A percentile compares a stretch with the other conserved stretches of the same genome.
Evolutionary conservation across 129 eudicot species (phyloP).

Genomic region (Kitagawia praeruptora): DNA sequence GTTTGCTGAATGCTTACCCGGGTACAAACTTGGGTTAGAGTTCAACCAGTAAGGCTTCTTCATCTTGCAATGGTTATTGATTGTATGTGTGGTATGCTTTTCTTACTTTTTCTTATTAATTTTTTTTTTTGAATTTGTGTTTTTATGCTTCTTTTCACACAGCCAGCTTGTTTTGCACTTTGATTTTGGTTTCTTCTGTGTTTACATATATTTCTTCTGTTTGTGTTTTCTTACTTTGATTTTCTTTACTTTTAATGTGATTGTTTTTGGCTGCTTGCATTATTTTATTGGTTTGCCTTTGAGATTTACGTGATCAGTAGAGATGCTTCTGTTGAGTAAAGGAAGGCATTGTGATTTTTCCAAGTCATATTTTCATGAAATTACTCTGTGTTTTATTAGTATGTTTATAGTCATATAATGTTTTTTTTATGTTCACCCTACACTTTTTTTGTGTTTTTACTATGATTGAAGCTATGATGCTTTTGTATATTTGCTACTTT

Average conservation of each 20-base stretch:
- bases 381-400: not conserved
- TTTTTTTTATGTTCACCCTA: not conserved
- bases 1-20: conserved; percentile 49
- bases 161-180: not conserved
- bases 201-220: not conserved
- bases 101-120: not conserved
- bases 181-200: not conserved
- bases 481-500: not conserved
- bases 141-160: not conserved
- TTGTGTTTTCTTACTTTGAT: too few species aligned
- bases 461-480: not conserved
- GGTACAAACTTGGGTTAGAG: conserved; percentile 19
- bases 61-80: conserved; percentile 35
- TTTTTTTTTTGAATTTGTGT: not conserved
- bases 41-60: conserved; percentile 21
- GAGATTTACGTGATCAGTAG: not conserved
- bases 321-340: not conserved
- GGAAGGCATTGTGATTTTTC: not conserved
- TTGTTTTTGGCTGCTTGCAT: not conserved
- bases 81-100: conserved; percentile 38
- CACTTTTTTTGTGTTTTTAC: not conserved
- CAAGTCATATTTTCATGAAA: not conserved
- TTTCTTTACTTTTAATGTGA: not conserved
- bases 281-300: not conserved
- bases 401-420: not conserved